Base-by-base conservation (phyloP, 2,329 filamentous ascomycete species). In the Juglanconis juglandina region DNA sequence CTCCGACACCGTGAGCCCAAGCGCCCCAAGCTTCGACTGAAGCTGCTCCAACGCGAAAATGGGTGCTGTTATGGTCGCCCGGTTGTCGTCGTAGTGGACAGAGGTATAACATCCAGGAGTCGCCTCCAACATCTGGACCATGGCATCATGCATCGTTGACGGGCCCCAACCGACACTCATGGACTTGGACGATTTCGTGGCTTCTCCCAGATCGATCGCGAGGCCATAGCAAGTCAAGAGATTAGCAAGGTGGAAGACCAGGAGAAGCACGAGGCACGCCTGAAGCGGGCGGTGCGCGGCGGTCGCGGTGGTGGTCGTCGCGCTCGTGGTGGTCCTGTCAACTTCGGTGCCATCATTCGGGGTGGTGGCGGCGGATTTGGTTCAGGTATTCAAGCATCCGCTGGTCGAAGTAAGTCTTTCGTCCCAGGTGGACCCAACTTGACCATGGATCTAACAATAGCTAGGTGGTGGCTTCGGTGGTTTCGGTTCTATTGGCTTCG, bases 181-280 rank as follows among this genome's bases (percentile, higher is more conserved):
- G 34, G 50, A 53, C 8, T 41, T 37, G 1, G 49, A 37, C 30
- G 32, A 17, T 39, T 24, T 48, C 37, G 30, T 30, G 17, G 41
- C 63, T n/a, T 77, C 72, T 68, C 68, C 33, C 69, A 73, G 53
- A 71, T 67, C 50, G 77, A 71, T 68, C 74, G 68, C 61, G 71
- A 67, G 56, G 73, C 68, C 61, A 70, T 70, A 42, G 76, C 66
- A 60, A 73, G 69, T 66, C 73, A 71, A 67, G 76, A 67, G 64
- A 30, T 62, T 65, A 37, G 67, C 63, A 50, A 69, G 71, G 53
- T 66, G 69, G 24, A 67, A 67, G 39, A 65, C 68, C 54, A 70
- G 68, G 44, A 48, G 67, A 67, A 30, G 71, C 69, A 71, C 24
- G 73, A 75, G 35, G 71, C 69, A 4, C 66, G 67, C 5, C 60